These are phyloP conservation scores for Drosera capensis DNA, from an alignment of 148 eudicot species.

Conservation along the genomic window DNA sequence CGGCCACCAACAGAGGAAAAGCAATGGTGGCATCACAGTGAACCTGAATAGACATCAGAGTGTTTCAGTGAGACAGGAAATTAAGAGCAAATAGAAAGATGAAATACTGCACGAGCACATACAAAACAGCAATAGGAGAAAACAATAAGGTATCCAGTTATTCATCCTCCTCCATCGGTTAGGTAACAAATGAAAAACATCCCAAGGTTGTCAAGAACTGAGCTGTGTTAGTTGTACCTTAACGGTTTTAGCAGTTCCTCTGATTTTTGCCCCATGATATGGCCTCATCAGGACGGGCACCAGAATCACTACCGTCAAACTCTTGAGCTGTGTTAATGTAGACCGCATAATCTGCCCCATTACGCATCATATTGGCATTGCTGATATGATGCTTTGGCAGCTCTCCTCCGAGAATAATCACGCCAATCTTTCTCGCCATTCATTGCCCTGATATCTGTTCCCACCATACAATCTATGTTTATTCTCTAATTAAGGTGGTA, in stretches of 20 bases:
- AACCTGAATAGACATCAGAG: too few relatives aligned
- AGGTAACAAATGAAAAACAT: too few relatives aligned
- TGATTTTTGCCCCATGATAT: conserved; percentile 91
- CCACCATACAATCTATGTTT: not conserved
- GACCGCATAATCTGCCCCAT: conserved; percentile 85
- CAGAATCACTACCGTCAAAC: conserved; percentile 88
- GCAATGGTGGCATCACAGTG: too few relatives aligned
- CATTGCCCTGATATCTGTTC: conserved; percentile 69
- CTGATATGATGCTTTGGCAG: conserved; percentile 85
- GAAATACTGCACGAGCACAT: too few relatives aligned
- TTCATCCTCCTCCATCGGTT: too few relatives aligned
- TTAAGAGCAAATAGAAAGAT: too few relatives aligned
- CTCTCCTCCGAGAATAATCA: conserved; percentile 83
- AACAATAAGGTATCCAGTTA: too few relatives aligned
- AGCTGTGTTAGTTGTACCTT: conserved; percentile 46
- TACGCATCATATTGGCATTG: conserved; percentile 93
- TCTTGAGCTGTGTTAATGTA: conserved; percentile 86
- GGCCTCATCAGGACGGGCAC: conserved; percentile 94
- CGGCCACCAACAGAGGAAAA: too few relatives aligned
- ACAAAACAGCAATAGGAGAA: too few relatives aligned
- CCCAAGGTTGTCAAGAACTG: too few relatives aligned
- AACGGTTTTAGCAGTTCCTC: conserved; percentile 64
- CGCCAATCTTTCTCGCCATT: conserved; percentile 82
- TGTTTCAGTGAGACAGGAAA: too few relatives aligned
- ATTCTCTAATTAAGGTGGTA: not conserved